phyloP scores from a whole-genome alignment of 148 eudicot species.

The Euryodendron excelsum region DNA sequence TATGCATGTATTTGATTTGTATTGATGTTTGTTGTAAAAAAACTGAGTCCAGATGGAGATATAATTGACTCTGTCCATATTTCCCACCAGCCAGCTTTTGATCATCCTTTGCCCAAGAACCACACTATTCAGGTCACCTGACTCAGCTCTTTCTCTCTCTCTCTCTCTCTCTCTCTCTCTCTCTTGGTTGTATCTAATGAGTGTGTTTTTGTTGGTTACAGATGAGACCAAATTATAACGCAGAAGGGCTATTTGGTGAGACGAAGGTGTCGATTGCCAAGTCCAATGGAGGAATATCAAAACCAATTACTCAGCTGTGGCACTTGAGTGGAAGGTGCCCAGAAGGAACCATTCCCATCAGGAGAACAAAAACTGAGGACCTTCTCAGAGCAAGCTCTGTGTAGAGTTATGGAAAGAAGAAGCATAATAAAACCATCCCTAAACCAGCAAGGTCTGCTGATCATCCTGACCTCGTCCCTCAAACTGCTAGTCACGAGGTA shows the following conservation, averaged over 20 bases:
- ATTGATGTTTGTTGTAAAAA: background rate
- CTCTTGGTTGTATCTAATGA: too few relatives aligned
- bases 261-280: slow-evolving; percentile 24
- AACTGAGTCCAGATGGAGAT: slow-evolving; percentile 92
- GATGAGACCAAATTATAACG: slow-evolving; percentile 82
- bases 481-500: slow-evolving; percentile 93
- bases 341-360: slow-evolving; percentile 60
- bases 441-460: slow-evolving; percentile 58
- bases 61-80: slow-evolving; percentile 69
- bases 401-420: slow-evolving; percentile 71
- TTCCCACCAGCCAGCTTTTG: slow-evolving; percentile 25
- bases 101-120: slow-evolving; percentile 63
- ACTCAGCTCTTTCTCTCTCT: background rate
- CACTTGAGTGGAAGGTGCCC: slow-evolving; percentile 66
- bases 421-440: slow-evolving; percentile 35
- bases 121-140: slow-evolving; percentile 64
- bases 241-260: slow-evolving; percentile 54
- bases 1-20: too few relatives aligned
- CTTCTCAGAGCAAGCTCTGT: slow-evolving; percentile 63
- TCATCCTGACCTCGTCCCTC: slow-evolving; percentile 67
- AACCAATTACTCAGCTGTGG: slow-evolving; percentile 59
- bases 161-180: too few relatives aligned
- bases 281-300: slow-evolving; percentile 10
- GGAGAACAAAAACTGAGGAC: slow-evolving; percentile 62
- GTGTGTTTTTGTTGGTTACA: slow-evolving; percentile 17